A percentile compares a stretch with the other conserved stretches of the same genome.
These are phyloP conservation scores for Rhizoclosmatium sp. DNA, from an alignment of 192 early-diverging fungal genomes.

Conservation along the genomic window DNA sequence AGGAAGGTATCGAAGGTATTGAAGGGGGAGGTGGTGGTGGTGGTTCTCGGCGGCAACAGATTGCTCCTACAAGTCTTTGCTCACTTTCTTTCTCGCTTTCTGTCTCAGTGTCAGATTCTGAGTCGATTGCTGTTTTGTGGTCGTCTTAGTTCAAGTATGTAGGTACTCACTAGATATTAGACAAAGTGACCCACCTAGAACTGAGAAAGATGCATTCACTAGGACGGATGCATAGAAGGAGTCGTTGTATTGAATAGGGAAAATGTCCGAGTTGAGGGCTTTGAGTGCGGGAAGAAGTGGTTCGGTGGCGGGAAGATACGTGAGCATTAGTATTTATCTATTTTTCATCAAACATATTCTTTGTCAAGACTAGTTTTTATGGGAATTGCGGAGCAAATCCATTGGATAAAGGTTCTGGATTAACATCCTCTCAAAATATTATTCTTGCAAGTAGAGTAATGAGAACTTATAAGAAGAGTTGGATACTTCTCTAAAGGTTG, in stretches of 20 bases:
- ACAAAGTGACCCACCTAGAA: conserved; percentile 27
- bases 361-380: no score
- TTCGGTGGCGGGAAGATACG: not conserved
- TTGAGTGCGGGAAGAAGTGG: conserved; percentile 47
- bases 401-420: no score
- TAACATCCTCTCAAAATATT: no score
- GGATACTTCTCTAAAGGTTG: no score
- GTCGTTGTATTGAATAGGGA: conserved; percentile 86
- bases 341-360: not conserved
- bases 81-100: not conserved
- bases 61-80: conserved; percentile 74
- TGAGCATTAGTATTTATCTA: not conserved
- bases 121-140: not conserved
- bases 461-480: no score
- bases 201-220: conserved; percentile 40
- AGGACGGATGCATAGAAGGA: conserved; percentile 77
- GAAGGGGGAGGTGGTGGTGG: no score
- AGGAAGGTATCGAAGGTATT: no score
- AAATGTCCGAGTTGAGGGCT: conserved; percentile 77
- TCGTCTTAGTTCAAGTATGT: not conserved
- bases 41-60: conserved; percentile 80
- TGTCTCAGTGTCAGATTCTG: not conserved
- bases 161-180: conserved; percentile 62
- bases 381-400: no score
- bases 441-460: no score